Percentiles rank a stretch among this genome's conserved stretches.
Evolutionary conservation across 768 basidiomycete genomes (phyloP).

Genomic region (Nidularia pulvinata): DNA sequence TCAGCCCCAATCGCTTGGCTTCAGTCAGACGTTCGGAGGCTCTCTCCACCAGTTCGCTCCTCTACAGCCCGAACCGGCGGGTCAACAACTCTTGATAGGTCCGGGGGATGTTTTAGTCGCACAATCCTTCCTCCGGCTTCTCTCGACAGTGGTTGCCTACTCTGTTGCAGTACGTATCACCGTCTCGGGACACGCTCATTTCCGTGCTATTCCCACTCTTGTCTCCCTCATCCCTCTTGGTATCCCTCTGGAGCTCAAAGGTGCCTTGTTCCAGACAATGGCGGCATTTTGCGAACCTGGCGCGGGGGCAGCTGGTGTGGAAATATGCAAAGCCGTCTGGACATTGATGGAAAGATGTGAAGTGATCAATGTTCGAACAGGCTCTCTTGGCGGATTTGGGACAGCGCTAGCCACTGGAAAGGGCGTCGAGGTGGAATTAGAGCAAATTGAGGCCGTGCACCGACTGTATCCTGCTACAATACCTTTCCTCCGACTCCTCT

Average conservation of each 20-base stretch:
- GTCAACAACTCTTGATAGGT: slow-evolving; percentile 44
- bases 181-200: slow-evolving; percentile 73
- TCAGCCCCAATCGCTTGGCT: slow-evolving; percentile 37
- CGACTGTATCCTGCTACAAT: slow-evolving; percentile 87
- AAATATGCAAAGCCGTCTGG: slow-evolving; percentile 86
- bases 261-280: slow-evolving; percentile 78
- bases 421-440: slow-evolving; percentile 86
- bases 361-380: slow-evolving; percentile 72
- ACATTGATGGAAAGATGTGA: slow-evolving; percentile 81
- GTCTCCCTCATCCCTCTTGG: slow-evolving; percentile 77
- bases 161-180: slow-evolving; percentile 81
- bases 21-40: slow-evolving; percentile 20
- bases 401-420: slow-evolving; percentile 53
- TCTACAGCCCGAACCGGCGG: slow-evolving; percentile 37
- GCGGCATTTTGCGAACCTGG: slow-evolving; percentile 85
- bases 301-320: slow-evolving; percentile 68
- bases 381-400: slow-evolving; percentile 31
- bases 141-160: slow-evolving; percentile 72
- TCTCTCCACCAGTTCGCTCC: slow-evolving; percentile 29
- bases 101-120: slow-evolving; percentile 80
- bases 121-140: slow-evolving; percentile 77
- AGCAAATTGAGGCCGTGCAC: slow-evolving; percentile 81
- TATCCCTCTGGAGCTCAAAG: slow-evolving; percentile 91
- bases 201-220: slow-evolving; percentile 81
- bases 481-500: slow-evolving; percentile 83